phyloP scores from a whole-genome alignment of 2,329 filamentous ascomycete genomes.

The Colletotrichum lini region DNA sequence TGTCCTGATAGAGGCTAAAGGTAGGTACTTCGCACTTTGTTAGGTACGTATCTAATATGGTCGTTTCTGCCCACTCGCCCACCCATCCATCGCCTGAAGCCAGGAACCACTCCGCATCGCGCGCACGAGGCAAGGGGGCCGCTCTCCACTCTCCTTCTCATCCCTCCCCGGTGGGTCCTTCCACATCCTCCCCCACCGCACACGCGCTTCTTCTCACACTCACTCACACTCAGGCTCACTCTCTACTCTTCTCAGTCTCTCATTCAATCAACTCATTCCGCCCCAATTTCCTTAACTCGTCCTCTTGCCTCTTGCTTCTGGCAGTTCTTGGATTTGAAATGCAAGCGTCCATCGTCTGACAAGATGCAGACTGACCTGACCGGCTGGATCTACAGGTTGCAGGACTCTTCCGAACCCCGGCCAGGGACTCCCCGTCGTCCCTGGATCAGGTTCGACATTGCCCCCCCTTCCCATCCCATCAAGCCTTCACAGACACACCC shows the following conservation, averaged over 20 bases:
- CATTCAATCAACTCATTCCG: background rate
- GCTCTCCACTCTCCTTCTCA: slow-evolving; percentile 31
- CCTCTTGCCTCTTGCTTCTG: background rate
- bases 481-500: slow-evolving; percentile 2
- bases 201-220: background rate
- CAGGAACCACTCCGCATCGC: slow-evolving; percentile 40
- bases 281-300: background rate
- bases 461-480: background rate
- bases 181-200: slow-evolving; percentile 3
- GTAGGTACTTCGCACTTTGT: background rate
- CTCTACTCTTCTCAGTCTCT: no score
- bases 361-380: background rate
- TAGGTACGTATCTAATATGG: slow-evolving; percentile 10
- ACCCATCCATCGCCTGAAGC: slow-evolving; percentile 25
- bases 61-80: slow-evolving; percentile 9
- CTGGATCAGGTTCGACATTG: slow-evolving; percentile 8
- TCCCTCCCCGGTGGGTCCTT: background rate
- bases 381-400: background rate
- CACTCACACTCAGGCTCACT: background rate
- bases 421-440: slow-evolving; percentile 1
- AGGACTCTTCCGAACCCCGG: background rate
- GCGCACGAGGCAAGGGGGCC: slow-evolving; percentile 40
- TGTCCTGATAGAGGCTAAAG: no score
- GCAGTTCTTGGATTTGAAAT: background rate
- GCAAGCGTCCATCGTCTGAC: background rate